Percentiles rank a stretch among this genome's conserved stretches.
phyloP scores from a whole-genome alignment of 495 filamentous ascomycete species.

The Alectoria sarmentosa region DNA sequence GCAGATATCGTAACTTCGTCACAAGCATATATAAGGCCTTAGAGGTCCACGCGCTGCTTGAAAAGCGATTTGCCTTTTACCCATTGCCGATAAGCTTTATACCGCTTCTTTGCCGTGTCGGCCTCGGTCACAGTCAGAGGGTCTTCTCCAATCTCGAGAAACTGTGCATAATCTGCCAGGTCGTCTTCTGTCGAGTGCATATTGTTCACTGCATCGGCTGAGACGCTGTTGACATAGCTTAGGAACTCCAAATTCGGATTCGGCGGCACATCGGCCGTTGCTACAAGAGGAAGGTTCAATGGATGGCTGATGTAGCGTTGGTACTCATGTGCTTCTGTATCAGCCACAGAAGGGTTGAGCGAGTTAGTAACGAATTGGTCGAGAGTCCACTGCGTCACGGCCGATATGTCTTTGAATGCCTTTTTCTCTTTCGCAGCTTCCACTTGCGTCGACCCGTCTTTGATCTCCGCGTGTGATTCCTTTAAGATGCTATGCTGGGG shows the following conservation, averaged over 20 bases:
- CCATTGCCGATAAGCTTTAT: constrained; percentile 95
- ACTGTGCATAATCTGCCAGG: constrained; percentile 64
- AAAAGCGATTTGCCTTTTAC: constrained; percentile 86
- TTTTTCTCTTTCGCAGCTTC: constrained; percentile 23
- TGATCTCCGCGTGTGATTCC: constrained; percentile 21
- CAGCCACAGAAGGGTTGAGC: constrained; percentile 68
- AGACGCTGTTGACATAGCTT: constrained; percentile 56
- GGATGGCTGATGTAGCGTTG: constrained; percentile 87
- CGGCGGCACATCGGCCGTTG: constrained; percentile 58
- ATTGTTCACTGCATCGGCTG: constrained; percentile 30
- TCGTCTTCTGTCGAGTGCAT: constrained; percentile 54
- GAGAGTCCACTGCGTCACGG: constrained; percentile 76
- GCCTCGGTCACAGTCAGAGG: constrained; percentile 81
- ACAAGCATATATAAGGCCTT: constrained; percentile 7
- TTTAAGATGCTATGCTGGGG: constrained; percentile 44
- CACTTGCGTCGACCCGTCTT: not conserved
- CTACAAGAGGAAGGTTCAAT: constrained; percentile 78
- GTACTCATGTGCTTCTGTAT: constrained; percentile 76
- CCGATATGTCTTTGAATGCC: constrained; percentile 50
- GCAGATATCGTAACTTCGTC: not conserved
- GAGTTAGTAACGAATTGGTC: constrained; percentile 74
- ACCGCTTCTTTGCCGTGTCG: constrained; percentile 82
- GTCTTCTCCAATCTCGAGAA: constrained; percentile 68
- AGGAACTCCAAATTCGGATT: constrained; percentile 59
- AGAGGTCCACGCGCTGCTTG: constrained; percentile 73